Conservation (phyloP, 306 rosid genomes). For the Corylus avellana region DNA sequence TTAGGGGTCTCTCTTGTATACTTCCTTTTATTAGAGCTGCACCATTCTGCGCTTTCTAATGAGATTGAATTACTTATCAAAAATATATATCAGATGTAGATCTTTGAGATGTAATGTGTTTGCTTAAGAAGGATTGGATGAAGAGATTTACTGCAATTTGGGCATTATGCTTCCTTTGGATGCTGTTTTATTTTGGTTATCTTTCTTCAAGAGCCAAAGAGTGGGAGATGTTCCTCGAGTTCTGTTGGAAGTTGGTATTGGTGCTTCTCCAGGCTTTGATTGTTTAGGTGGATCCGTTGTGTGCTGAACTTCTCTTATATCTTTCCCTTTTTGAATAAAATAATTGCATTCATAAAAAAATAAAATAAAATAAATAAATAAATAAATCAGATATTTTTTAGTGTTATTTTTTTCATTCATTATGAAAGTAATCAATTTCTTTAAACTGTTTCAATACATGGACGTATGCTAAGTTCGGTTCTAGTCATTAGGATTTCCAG, state of each 20-base stretch:
- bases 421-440: neutral
- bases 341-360: neutral
- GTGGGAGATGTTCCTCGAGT: neutral
- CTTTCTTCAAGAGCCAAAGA: neutral
- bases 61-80: too few species aligned
- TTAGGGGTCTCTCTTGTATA: too few species aligned
- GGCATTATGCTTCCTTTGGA: neutral
- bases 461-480: neutral
- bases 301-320: neutral
- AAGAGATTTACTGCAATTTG: neutral
- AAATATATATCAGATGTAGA: too few species aligned
- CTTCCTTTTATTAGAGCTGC: too few species aligned
- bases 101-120: neutral
- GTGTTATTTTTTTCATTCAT: neutral
- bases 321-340: neutral
- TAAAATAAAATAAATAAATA: neutral
- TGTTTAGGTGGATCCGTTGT: neutral
- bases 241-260: neutral
- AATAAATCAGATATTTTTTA: neutral
- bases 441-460: neutral
- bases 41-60: too few species aligned
- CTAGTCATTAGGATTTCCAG: neutral
- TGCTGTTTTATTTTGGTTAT: neutral
- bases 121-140: neutral
- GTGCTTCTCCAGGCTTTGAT: neutral